These are phyloP conservation scores for Cercospora sojina DNA, from an alignment of 2,329 filamentous ascomycete species.

Conservation along the genomic window DNA sequence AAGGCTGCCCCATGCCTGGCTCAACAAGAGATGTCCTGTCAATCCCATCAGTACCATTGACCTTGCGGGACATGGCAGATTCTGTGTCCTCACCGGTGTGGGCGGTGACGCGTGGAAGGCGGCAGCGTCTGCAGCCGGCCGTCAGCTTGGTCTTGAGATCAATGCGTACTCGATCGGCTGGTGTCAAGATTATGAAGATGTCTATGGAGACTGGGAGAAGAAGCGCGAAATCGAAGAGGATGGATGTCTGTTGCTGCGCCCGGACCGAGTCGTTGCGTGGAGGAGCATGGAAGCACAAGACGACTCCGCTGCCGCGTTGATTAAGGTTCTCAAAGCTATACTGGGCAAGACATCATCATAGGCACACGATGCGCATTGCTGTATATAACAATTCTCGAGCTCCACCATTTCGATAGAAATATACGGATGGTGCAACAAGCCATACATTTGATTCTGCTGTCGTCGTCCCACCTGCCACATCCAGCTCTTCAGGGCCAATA, in stretches of 20 bases:
- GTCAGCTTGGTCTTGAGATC: conserved; percentile 49
- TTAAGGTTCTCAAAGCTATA: conserved; percentile 30
- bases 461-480: background rate
- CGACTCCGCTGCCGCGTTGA: conserved; percentile 27
- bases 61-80: conserved; percentile 57
- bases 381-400: background rate
- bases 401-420: background rate
- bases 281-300: conserved; percentile 38
- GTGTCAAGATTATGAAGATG: conserved; percentile 60
- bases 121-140: conserved; percentile 46
- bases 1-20: conserved; percentile 63
- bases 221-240: conserved; percentile 57
- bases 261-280: conserved; percentile 62
- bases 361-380: background rate
- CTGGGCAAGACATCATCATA: conserved; percentile 19
- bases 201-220: conserved; percentile 60
- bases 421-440: background rate
- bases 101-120: conserved; percentile 55
- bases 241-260: conserved; percentile 58
- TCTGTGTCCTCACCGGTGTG: conserved; percentile 48
- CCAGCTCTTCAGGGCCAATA: background rate
- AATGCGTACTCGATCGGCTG: conserved; percentile 56
- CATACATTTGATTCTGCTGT: background rate
- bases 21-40: conserved; percentile 44
- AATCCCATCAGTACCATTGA: conserved; percentile 52